These are phyloP conservation scores for Podaxis mareebaensis DNA, from an alignment of 768 basidiomycete genomes.

Conservation along the genomic window DNA sequence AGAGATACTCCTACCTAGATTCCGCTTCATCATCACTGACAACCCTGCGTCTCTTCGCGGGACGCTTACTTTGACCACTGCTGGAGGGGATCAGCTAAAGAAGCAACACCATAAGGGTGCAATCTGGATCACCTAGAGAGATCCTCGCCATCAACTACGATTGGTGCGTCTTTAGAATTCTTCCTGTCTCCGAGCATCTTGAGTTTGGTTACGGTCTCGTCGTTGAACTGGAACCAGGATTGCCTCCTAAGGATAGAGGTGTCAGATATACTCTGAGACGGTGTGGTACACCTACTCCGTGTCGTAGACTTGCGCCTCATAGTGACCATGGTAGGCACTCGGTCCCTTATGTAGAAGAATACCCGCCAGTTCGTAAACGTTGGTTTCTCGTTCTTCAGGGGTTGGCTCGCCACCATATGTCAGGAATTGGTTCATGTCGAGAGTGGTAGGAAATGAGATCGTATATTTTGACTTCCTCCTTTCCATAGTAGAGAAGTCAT, in stretches of 20 bases:
- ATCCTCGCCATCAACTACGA: slow-evolving; percentile 23
- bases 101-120: not conserved
- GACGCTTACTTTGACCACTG: slow-evolving; percentile 36
- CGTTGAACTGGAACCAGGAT: slow-evolving; percentile 92
- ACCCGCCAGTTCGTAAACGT: slow-evolving; percentile 81
- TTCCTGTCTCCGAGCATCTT: slow-evolving; percentile 51
- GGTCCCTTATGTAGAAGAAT: slow-evolving; percentile 86
- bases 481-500: slow-evolving; percentile 73
- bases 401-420: slow-evolving; percentile 21
- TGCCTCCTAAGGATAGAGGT: slow-evolving; percentile 43
- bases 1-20: not conserved
- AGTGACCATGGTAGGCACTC: slow-evolving; percentile 92
- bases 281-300: slow-evolving; percentile 45
- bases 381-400: slow-evolving; percentile 20
- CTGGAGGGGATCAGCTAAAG: not conserved
- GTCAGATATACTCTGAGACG: not conserved
- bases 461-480: slow-evolving; percentile 86
- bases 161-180: slow-evolving; percentile 25
- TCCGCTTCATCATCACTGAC: slow-evolving; percentile 55
- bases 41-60: slow-evolving; percentile 50
- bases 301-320: slow-evolving; percentile 85
- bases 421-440: slow-evolving; percentile 76
- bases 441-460: slow-evolving; percentile 70
- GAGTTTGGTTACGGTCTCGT: slow-evolving; percentile 77
- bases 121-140: slow-evolving; percentile 19